These are phyloP conservation scores for Talaromyces sp. DNA, from an alignment of 2,329 filamentous ascomycete species.

Conservation along the genomic window DNA sequence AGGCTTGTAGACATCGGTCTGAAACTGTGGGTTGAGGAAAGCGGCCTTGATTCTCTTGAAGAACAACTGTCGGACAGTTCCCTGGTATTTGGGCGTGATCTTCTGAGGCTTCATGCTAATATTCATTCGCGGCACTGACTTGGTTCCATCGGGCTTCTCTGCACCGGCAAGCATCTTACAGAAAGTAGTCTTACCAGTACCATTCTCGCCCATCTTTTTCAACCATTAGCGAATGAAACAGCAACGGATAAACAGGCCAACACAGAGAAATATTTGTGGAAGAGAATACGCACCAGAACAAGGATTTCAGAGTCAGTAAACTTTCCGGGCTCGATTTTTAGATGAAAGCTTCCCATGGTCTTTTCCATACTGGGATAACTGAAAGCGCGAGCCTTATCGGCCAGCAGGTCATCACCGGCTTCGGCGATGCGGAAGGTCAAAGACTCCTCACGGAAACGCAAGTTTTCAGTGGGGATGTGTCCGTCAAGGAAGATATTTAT, in stretches of 20 bases:
- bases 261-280: background rate
- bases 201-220: constrained; percentile 84
- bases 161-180: constrained; percentile 92
- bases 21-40: constrained; percentile 96
- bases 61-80: constrained; percentile 94
- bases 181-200: constrained; percentile 98
- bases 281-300: constrained; percentile 60
- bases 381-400: constrained; percentile 81
- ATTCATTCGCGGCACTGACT: constrained; percentile 84
- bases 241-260: background rate
- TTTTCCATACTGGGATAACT: constrained; percentile 88
- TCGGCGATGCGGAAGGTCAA: constrained; percentile 93
- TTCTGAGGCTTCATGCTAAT: constrained; percentile 99
- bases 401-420: constrained; percentile 79
- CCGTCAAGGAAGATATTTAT: constrained; percentile 99
- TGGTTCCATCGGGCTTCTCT: constrained; percentile 78
- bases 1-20: constrained; percentile 99
- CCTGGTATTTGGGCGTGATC: constrained; percentile 96
- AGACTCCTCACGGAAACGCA: constrained; percentile 96
- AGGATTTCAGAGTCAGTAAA: constrained; percentile 99
- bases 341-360: constrained; percentile 81
- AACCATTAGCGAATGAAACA: background rate
- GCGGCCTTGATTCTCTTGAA: constrained; percentile 99
- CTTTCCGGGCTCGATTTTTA: constrained; percentile 73
- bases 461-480: constrained; percentile 95